phyloP scores from a whole-genome alignment of 192 early-diverging fungal genomes.

The Paraglomus brasilianum region DNA sequence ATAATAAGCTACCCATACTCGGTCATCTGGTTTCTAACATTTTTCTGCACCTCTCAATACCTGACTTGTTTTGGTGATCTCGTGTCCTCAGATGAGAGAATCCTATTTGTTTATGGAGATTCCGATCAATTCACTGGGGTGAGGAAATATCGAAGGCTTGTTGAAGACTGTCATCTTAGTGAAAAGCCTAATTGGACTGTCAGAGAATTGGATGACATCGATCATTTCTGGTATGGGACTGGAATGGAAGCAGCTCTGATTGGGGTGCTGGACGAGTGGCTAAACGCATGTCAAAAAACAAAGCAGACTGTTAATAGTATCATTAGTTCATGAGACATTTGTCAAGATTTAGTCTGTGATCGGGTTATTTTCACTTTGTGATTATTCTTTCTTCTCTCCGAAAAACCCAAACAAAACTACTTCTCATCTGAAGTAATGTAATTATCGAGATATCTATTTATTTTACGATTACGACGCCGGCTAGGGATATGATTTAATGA shows the following conservation, averaged over 20 bases:
- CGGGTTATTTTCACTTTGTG: no score
- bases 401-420: no score
- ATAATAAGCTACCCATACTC: slow-evolving; percentile 25
- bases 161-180: background rate
- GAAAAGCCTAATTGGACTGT: slow-evolving; percentile 14
- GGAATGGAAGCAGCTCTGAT: slow-evolving; percentile 13
- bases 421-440: no score
- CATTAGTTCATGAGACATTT: no score
- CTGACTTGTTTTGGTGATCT: slow-evolving; percentile 1
- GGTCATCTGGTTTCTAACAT: slow-evolving; percentile 27
- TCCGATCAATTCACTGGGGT: slow-evolving; percentile 27
- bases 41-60: background rate
- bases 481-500: no score
- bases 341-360: no score
- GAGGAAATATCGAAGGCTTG: background rate
- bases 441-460: no score
- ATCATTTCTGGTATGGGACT: slow-evolving; percentile 21
- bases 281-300: slow-evolving; percentile 4
- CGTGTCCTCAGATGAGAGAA: background rate
- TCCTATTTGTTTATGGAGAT: slow-evolving; percentile 28
- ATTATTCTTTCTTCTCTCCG: no score
- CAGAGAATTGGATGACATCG: background rate
- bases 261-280: slow-evolving; percentile 12
- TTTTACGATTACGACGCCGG: no score
- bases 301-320: no score